Evolutionary conservation across 768 basidiomycete genomes (phyloP).

Genomic region (Antrodiella citrinella): DNA sequence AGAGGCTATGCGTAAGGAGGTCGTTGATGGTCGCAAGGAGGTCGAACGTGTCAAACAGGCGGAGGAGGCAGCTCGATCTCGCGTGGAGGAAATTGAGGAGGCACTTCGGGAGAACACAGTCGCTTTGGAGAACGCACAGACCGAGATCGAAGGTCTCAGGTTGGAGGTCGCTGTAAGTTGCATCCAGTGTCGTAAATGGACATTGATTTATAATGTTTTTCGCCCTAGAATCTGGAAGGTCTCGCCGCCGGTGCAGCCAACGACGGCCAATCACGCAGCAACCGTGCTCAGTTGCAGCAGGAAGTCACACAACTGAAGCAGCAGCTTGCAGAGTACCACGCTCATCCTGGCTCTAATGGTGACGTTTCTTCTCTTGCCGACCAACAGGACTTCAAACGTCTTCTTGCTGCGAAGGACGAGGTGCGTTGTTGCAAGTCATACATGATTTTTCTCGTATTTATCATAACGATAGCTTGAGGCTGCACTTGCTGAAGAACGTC

Average conservation of each 20-base stretch:
- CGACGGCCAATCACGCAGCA: conserved; percentile 29
- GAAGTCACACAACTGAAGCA: conserved; percentile 50
- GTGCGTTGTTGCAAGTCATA: conserved; percentile 12
- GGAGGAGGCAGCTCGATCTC: conserved; percentile 50
- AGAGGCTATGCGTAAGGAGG: conserved; percentile 61
- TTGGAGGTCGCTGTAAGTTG: conserved; percentile 65
- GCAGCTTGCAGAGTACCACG: conserved; percentile 33
- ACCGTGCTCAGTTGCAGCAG: conserved; percentile 42
- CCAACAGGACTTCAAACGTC: conserved; percentile 1
- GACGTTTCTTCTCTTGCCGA: conserved; percentile 4
- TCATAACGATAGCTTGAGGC: conserved; percentile 22
- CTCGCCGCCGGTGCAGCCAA: conserved; percentile 29
- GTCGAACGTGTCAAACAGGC: conserved; percentile 54
- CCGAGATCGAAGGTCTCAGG: conserved; percentile 78
- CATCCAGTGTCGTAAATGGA: background rate
- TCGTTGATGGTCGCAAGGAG: conserved; percentile 56
- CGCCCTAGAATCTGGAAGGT: conserved; percentile 55
- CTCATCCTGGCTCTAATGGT: conserved; percentile 16
- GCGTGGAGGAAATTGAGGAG: conserved; percentile 82
- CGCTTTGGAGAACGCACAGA: conserved; percentile 82
- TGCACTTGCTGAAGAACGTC: conserved; percentile 23
- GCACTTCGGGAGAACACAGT: conserved; percentile 81
- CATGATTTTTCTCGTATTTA: background rate
- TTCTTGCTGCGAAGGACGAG: conserved; percentile 16
- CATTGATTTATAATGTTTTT: background rate